phyloP scores from a whole-genome alignment of 164 flowering plant genomes.

The Chloranthus sessilifolius region DNA sequence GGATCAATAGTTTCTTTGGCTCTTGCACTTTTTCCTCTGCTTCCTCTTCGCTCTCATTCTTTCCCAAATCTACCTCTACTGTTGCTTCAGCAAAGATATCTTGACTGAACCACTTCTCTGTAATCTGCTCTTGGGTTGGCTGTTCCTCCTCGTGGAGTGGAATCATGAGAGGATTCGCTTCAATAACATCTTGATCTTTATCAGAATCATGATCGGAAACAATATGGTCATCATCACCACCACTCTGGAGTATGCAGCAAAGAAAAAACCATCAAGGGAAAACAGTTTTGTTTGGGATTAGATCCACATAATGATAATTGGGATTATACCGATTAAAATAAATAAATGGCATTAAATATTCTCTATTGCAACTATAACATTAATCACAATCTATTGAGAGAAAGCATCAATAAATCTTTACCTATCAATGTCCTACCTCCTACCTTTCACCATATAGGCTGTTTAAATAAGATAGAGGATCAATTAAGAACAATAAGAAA shows the following conservation, averaged over 20 bases:
- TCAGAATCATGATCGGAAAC: constrained; percentile 67
- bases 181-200: constrained; percentile 38
- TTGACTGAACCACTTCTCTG: constrained; percentile 80
- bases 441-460: too few species aligned
- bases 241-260: constrained; percentile 30
- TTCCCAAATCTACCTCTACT: constrained; percentile 41
- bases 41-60: constrained; percentile 62
- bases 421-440: too few species aligned
- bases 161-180: constrained; percentile 82
- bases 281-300: too few species aligned
- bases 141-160: constrained; percentile 46
- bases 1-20: constrained; percentile 10
- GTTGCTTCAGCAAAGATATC: constrained; percentile 74
- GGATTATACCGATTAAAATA: too few species aligned
- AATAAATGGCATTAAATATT: too few species aligned
- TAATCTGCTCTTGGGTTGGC: constrained; percentile 62
- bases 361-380: too few species aligned
- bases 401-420: too few species aligned
- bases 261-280: background rate
- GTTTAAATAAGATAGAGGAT: too few species aligned
- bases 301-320: too few species aligned
- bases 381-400: too few species aligned
- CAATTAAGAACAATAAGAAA: too few species aligned
- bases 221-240: constrained; percentile 31
- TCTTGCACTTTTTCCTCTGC: constrained; percentile 36